Conservation (phyloP, 2,329 filamentous ascomycete species). For the Oidium heveae region DNA sequence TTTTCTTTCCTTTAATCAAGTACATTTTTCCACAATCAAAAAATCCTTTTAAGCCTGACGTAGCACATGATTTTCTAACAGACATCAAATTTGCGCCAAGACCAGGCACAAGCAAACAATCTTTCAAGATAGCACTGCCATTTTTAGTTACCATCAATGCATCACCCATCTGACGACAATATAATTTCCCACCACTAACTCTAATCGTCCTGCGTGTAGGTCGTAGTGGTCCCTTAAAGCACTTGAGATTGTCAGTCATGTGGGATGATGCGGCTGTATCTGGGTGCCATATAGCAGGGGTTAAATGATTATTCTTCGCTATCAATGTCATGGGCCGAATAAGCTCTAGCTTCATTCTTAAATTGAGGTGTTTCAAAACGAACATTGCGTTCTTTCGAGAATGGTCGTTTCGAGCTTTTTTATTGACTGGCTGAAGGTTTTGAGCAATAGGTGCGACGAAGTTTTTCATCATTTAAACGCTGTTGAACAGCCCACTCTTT, state of each 20-base stretch:
- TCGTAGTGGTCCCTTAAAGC: background rate
- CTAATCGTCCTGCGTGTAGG: background rate
- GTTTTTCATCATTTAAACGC: background rate
- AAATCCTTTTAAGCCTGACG: background rate
- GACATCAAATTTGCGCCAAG: background rate
- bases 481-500: background rate
- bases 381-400: background rate
- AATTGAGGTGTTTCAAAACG: background rate
- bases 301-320: too few relatives aligned
- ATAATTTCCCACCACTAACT: background rate
- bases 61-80: background rate
- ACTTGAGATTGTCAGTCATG: background rate
- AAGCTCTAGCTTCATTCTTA: background rate
- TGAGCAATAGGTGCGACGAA: background rate
- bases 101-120: background rate
- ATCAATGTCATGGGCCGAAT: too few relatives aligned
- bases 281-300: background rate
- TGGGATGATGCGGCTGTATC: background rate
- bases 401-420: background rate
- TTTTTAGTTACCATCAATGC: background rate
- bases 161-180: background rate
- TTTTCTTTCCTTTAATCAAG: background rate
- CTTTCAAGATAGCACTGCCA: background rate
- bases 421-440: background rate
- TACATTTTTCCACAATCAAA: background rate